These are phyloP conservation scores for Annona squamosa DNA, from an alignment of 164 flowering plant species.

Conservation along the genomic window DNA sequence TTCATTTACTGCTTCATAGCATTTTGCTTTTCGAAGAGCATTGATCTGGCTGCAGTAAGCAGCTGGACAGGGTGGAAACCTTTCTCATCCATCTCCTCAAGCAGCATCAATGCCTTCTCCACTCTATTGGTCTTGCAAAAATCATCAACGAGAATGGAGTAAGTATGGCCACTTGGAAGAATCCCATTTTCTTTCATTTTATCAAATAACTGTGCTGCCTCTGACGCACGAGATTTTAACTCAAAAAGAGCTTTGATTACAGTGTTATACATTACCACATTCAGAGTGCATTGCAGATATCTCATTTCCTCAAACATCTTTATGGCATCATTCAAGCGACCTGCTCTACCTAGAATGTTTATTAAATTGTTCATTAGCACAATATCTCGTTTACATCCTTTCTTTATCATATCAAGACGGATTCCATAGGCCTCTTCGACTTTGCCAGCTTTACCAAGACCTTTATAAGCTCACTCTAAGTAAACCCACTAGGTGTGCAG, in stretches of 20 bases:
- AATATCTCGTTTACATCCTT: conserved; percentile 71
- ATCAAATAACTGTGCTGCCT: conserved; percentile 57
- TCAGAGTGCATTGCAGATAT: conserved; percentile 52
- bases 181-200: conserved; percentile 77
- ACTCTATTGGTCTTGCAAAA: conserved; percentile 80
- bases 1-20: conserved; percentile 88
- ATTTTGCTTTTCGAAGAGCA: conserved; percentile 72
- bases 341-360: conserved; percentile 62
- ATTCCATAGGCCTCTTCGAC: conserved; percentile 68
- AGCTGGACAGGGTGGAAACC: conserved; percentile 90
- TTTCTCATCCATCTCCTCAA: conserved; percentile 98
- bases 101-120: conserved; percentile 76
- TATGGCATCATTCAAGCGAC: conserved; percentile 58
- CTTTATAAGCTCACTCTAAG: conserved; percentile 86
- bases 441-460: conserved; percentile 71
- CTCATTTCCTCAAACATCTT: conserved; percentile 64
- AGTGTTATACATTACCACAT: conserved; percentile 79
- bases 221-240: conserved; percentile 56
- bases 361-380: conserved; percentile 79
- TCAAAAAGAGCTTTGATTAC: conserved; percentile 64
- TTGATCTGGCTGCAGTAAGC: conserved; percentile 92
- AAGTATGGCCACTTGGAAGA: conserved; percentile 65
- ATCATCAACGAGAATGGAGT: conserved; percentile 91
- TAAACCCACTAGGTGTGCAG: conserved; percentile 66
- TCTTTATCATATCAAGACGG: conserved; percentile 45